phyloP scores from a whole-genome alignment of 768 basidiomycete species.

The Fomitopsis pulvina region DNA sequence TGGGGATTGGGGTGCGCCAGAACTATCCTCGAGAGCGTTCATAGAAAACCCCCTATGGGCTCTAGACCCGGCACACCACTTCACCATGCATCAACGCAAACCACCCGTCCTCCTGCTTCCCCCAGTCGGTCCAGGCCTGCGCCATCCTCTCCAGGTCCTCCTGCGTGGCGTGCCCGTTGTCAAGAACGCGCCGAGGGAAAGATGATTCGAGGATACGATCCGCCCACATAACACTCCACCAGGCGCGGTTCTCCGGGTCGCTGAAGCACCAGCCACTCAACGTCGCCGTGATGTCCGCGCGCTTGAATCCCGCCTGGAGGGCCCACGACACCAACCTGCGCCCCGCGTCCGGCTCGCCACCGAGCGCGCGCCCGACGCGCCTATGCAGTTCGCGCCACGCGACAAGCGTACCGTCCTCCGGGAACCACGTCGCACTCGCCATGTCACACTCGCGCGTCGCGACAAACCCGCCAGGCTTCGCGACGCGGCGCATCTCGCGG shows the following conservation, averaged over 20 bases:
- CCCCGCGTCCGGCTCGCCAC: constrained; percentile 35
- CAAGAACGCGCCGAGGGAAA: constrained; percentile 26
- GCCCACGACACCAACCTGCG: constrained; percentile 33
- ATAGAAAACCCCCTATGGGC: too few relatives aligned
- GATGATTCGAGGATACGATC: constrained; percentile 29
- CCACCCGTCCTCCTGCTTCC: constrained; percentile 14
- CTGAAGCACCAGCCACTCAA: constrained; percentile 32
- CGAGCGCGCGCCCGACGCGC: constrained; percentile 24
- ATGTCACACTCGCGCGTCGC: constrained; percentile 38
- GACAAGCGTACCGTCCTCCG: constrained; percentile 20
- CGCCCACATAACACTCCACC: constrained; percentile 34
- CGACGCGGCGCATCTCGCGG: constrained; percentile 41
- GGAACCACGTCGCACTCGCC: constrained; percentile 27
- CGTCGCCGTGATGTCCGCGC: constrained; percentile 21
- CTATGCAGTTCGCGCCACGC: constrained; percentile 27
- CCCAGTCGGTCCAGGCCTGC: constrained; percentile 11
- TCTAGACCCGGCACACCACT: constrained; percentile 2
- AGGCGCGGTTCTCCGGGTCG: constrained; percentile 28
- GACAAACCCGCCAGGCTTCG: constrained; percentile 39
- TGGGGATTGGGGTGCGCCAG: not conserved
- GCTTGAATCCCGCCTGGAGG: constrained; percentile 28
- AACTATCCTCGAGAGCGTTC: not conserved
- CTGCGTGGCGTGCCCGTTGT: constrained; percentile 11
- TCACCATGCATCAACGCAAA: constrained; percentile 13
- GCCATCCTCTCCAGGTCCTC: constrained; percentile 7